phyloP scores from a whole-genome alignment of 306 rosid species.

The Prunus salicina region DNA sequence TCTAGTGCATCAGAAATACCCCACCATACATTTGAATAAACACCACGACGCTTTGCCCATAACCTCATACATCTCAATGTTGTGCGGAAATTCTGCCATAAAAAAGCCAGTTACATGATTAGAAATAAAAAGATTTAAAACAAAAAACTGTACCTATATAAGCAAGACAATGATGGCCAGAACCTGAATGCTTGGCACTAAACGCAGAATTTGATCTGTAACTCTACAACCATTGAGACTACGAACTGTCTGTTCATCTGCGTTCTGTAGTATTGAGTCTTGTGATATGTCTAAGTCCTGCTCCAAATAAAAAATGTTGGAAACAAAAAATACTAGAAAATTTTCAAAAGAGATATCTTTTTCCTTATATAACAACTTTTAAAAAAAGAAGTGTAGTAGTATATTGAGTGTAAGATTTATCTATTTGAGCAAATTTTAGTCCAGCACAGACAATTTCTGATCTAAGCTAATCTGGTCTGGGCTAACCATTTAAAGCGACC shows the following conservation, averaged over 20 bases:
- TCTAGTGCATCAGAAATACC: neutral
- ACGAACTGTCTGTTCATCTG: constrained; percentile 94
- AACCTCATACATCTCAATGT: constrained; percentile 91
- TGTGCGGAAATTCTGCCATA: constrained; percentile 81
- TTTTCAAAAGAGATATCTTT: neutral
- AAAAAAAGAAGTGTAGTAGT: neutral
- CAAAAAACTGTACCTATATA: neutral
- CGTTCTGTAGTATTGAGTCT: constrained; percentile 79
- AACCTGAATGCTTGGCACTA: constrained; percentile 99
- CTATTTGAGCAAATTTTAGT: neutral
- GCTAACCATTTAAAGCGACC: neutral
- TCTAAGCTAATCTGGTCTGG: neutral
- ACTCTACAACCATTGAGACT: constrained; percentile 98
- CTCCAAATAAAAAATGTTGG: constrained; percentile 6
- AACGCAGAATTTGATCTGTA: constrained; percentile 84
- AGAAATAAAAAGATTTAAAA: constrained; percentile 12
- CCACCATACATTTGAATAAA: constrained; percentile 86
- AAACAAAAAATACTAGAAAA: constrained; percentile 2
- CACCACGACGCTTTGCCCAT: constrained; percentile 98
- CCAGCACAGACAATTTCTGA: neutral
- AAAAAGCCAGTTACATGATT: constrained; percentile 29
- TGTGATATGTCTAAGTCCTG: constrained; percentile 95
- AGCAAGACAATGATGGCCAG: constrained; percentile 3
- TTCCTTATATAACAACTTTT: neutral
- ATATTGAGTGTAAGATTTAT: neutral